A percentile compares a stretch with the other conserved stretches of the same genome.
phyloP scores from a whole-genome alignment of 1,139 yeast species.

The Waltiozyma sp. region DNA sequence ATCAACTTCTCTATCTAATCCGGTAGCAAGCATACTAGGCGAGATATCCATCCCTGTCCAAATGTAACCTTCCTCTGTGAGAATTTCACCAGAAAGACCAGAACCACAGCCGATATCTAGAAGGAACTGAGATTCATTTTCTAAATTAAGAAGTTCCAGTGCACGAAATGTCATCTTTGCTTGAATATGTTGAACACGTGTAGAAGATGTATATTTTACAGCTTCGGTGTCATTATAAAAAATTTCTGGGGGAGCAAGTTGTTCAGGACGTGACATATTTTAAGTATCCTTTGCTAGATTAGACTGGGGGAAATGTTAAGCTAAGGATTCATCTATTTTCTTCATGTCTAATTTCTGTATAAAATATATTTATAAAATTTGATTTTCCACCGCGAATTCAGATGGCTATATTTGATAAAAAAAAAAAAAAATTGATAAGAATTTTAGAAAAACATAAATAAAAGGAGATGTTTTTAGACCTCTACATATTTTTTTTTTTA shows the following conservation, averaged over 20 bases:
- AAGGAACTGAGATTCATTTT: constrained; percentile 55
- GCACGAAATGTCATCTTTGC: constrained; percentile 96
- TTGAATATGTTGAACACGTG: constrained; percentile 96
- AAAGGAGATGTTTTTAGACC: too few species aligned
- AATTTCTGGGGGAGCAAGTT: constrained; percentile 93
- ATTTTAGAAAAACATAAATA: too few species aligned
- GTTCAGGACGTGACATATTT: constrained; percentile 91
- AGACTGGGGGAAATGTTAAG: too few species aligned
- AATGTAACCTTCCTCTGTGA: constrained; percentile 85
- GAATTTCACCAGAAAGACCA: constrained; percentile 88
- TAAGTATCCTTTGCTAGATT: too few species aligned
- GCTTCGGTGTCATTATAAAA: constrained; percentile 90
- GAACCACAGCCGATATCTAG: constrained; percentile 97
- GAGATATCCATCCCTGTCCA: constrained; percentile 98
- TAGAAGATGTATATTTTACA: constrained; percentile 76
- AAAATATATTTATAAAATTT: too few species aligned
- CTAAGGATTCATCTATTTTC: too few species aligned
- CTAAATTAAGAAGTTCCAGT: constrained; percentile 66
- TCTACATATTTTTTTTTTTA: too few species aligned
- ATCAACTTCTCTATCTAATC: constrained; percentile 80
- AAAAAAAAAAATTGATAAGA: too few species aligned
- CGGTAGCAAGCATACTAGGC: constrained; percentile 93
- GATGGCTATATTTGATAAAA: too few species aligned
- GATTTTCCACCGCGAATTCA: not conserved
- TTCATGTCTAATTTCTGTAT: too few species aligned